These are phyloP conservation scores for Emericellopsis atlantica DNA, from an alignment of 2,329 filamentous ascomycete genomes.

Conservation along the genomic window DNA sequence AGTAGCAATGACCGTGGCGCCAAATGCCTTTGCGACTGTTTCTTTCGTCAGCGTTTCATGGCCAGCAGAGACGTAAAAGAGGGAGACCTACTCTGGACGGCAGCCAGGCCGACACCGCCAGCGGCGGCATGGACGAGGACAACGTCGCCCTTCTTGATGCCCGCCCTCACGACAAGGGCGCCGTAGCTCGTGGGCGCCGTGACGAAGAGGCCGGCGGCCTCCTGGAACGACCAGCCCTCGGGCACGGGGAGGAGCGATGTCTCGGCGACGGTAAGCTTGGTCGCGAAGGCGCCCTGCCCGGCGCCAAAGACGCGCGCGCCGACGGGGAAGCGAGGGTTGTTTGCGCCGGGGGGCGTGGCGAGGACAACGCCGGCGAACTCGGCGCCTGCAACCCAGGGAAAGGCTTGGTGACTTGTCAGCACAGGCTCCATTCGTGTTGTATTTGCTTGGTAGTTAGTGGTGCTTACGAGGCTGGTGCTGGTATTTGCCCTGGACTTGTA, in stretches of 20 bases:
- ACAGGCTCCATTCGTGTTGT: background rate
- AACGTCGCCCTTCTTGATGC: constrained; percentile 67
- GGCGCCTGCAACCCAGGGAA: constrained; percentile 77
- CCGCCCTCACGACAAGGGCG: constrained; percentile 65
- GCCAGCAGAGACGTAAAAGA: background rate
- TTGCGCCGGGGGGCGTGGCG: constrained; percentile 41
- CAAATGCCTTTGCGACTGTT: constrained; percentile 72
- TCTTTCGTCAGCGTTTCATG: background rate
- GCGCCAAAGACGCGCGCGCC: constrained; percentile 83
- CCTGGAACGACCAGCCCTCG: constrained; percentile 66
- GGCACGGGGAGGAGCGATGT: constrained; percentile 60
- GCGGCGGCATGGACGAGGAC: constrained; percentile 89
- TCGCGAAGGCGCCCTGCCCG: constrained; percentile 75
- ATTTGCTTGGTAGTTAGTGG: background rate
- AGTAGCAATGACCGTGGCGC: constrained; percentile 86
- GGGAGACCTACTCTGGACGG: constrained; percentile 53
- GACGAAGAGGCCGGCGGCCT: constrained; percentile 81
- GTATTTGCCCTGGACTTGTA: constrained; percentile 93
- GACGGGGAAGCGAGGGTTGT: constrained; percentile 45
- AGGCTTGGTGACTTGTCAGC: constrained; percentile 26
- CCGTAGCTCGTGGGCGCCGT: constrained; percentile 86
- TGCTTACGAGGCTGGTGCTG: constrained; percentile 64
- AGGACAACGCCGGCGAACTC: constrained; percentile 78
- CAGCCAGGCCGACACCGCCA: constrained; percentile 80
- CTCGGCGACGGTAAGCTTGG: constrained; percentile 57